phyloP scores from a whole-genome alignment of 2,329 filamentous ascomycete species.

The Zymoseptoria brevis region DNA sequence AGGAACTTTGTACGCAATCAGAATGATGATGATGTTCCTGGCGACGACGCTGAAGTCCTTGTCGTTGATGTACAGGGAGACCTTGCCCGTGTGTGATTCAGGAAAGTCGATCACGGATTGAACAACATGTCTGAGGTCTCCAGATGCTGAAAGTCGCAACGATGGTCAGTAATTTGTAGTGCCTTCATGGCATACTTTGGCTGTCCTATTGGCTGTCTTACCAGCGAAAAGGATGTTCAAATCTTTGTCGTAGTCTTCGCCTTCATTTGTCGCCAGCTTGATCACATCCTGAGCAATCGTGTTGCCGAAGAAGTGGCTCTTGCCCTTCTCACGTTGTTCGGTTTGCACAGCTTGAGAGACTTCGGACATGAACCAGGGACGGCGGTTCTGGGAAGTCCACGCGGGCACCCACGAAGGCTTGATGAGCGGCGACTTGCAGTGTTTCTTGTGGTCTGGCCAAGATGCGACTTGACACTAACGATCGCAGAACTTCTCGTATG shows the following conservation, averaged over 20 bases:
- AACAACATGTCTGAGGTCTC: constrained; percentile 33
- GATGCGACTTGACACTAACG: constrained; percentile 27
- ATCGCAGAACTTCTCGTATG: constrained; percentile 28
- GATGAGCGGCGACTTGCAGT: constrained; percentile 27
- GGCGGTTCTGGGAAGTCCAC: constrained; percentile 23
- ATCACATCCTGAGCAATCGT: constrained; percentile 36
- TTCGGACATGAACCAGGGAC: constrained; percentile 18
- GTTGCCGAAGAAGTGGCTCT: constrained; percentile 37
- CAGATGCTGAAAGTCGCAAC: constrained; percentile 32
- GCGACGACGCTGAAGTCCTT: constrained; percentile 31
- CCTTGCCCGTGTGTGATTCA: constrained; percentile 15
- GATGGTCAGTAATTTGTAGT: constrained; percentile 29
- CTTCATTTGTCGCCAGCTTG: constrained; percentile 27
- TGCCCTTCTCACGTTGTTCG: constrained; percentile 15
- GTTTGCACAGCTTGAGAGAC: not conserved
- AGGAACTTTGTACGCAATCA: constrained; percentile 22
- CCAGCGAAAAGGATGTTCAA: constrained; percentile 31
- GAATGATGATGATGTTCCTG: constrained; percentile 28
- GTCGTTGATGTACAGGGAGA: constrained; percentile 36
- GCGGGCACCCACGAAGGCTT: constrained; percentile 26
- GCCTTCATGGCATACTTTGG: constrained; percentile 14
- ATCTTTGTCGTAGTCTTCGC: constrained; percentile 5
- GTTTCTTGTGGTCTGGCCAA: constrained; percentile 25
- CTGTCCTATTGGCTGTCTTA: constrained; percentile 14
- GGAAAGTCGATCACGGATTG: constrained; percentile 34